These are phyloP conservation scores for Ailanthus altissimus DNA, from an alignment of 345 rosid species.

Conservation along the genomic window DNA sequence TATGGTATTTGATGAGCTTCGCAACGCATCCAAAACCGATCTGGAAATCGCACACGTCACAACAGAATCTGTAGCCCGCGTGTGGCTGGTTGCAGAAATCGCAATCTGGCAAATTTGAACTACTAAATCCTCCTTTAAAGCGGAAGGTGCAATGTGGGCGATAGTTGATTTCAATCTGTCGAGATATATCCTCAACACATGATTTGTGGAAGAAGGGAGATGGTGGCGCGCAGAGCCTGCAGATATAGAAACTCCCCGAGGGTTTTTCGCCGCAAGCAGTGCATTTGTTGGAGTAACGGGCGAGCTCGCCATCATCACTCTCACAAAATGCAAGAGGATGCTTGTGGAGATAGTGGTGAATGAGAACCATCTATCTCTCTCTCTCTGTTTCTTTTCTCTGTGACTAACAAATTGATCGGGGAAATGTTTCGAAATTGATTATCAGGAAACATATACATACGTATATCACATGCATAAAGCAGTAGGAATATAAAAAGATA, in stretches of 20 bases:
- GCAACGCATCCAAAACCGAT: neutral
- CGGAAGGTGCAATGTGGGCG: neutral
- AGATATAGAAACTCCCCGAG: neutral
- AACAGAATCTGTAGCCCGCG: neutral
- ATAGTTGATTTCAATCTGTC: neutral
- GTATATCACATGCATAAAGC: too few relatives aligned
- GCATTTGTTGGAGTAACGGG: rapidly evolving
- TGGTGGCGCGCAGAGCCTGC: neutral
- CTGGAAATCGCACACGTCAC: neutral
- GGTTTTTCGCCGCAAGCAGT: neutral
- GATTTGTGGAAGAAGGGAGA: neutral
- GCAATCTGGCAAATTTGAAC: neutral
- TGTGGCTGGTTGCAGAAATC: neutral
- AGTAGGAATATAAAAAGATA: too few relatives aligned
- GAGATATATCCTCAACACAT: neutral
- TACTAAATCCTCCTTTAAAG: neutral
- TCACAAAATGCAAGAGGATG: too few relatives aligned
- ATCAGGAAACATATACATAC: too few relatives aligned
- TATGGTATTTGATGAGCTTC: neutral
- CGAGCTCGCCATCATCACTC: too few relatives aligned
- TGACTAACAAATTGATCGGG: too few relatives aligned
- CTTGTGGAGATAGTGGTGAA: too few relatives aligned
- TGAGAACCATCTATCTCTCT: too few relatives aligned
- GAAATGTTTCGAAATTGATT: too few relatives aligned
- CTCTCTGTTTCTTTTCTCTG: too few relatives aligned